Evolutionary conservation across 305 asterid genomes (phyloP).

Genomic region (Solanum aculeatissimum): DNA sequence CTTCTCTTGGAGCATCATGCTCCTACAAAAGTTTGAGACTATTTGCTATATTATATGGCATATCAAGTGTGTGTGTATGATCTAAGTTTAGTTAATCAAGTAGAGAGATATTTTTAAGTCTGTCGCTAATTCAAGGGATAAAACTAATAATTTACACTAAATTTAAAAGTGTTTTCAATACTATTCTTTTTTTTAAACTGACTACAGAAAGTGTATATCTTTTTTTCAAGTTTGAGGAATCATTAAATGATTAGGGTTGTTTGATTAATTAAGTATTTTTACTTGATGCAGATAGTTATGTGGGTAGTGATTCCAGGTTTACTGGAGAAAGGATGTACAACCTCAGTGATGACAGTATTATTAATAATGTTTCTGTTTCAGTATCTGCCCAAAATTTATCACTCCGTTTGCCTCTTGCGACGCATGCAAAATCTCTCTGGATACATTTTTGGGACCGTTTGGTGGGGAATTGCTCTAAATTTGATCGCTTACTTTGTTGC

Average conservation of each 20-base stretch:
- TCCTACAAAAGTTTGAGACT: too few species aligned
- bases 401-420: slow-evolving; percentile 68
- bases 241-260: neutral
- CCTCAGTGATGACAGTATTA: slow-evolving; percentile 64
- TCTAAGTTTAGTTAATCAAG: too few species aligned
- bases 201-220: too few species aligned
- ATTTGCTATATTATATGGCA: too few species aligned
- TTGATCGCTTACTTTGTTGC: slow-evolving; percentile 94
- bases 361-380: slow-evolving; percentile 62
- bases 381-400: slow-evolving; percentile 86
- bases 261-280: neutral
- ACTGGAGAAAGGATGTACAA: slow-evolving; percentile 53
- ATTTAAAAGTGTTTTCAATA: too few species aligned
- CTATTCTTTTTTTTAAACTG: too few species aligned
- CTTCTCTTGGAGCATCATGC: too few species aligned
- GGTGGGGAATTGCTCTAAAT: slow-evolving; percentile 99
- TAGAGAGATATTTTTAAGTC: too few species aligned
- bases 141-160: too few species aligned
- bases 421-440: slow-evolving; percentile 88
- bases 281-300: slow-evolving; percentile 49
- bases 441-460: slow-evolving; percentile 86
- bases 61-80: too few species aligned
- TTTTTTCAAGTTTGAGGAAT: neutral
- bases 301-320: slow-evolving; percentile 70
- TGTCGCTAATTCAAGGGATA: too few species aligned